Conservation (phyloP, 2,329 filamentous ascomycete species). For the Apiospora malaysiana region DNA sequence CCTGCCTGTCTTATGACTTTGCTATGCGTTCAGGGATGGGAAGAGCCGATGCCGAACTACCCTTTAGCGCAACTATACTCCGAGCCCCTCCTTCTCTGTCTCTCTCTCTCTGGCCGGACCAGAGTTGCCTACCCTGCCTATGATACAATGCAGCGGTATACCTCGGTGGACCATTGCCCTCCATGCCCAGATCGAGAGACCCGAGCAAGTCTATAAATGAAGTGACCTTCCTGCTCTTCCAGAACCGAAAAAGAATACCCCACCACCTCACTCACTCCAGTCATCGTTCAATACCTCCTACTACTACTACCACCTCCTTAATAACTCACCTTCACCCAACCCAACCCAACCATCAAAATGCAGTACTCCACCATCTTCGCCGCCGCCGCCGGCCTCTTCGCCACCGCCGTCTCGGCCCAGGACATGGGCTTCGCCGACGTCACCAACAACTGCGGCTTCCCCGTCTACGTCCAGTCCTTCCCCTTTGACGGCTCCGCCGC, state of each 20-base stretch:
- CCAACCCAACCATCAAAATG: conserved; percentile 30
- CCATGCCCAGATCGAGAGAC: neutral
- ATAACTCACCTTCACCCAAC: neutral
- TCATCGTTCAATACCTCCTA: neutral
- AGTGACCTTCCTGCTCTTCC: neutral
- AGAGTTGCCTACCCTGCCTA: neutral
- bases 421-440: conserved; percentile 38
- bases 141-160: neutral
- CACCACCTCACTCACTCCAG: conserved; percentile 8
- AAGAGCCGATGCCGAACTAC: conserved; percentile 9
- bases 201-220: neutral
- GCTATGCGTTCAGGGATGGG: conserved; percentile 6
- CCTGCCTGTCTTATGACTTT: neutral
- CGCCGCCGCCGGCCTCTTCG: conserved; percentile 39
- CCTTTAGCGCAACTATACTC: conserved; percentile 4
- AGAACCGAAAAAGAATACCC: conserved; percentile 2
- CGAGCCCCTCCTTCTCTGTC: neutral
- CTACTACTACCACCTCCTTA: neutral
- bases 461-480: conserved; percentile 46
- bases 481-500: conserved; percentile 40
- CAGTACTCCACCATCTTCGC: conserved; percentile 32
- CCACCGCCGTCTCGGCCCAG: conserved; percentile 41
- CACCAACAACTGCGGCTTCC: conserved; percentile 41
- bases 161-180: neutral
- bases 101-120: neutral